Base-by-base conservation (phyloP, 2,329 filamentous ascomycete genomes). In the Colletotrichum sp. region DNA sequence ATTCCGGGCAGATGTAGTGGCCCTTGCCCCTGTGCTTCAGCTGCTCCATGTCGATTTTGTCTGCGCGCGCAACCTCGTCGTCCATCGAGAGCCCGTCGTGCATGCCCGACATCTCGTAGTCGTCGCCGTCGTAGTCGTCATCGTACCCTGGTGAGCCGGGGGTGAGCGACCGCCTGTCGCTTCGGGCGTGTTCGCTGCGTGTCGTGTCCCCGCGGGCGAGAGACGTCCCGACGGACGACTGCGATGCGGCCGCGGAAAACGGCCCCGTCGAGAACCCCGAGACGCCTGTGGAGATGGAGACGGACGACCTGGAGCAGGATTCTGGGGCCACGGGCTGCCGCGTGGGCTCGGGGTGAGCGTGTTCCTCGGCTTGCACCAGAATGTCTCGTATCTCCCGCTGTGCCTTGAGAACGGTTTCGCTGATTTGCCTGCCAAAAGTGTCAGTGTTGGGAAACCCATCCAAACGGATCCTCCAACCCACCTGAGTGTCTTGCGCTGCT, bases 11-110 rank as follows among this genome's bases (percentile, higher is more conserved):
- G 34, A 79, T 80, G 69, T 87, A 84, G 13, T 79, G 79, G 10
- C 85, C 85, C 71, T 86, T 87, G 13, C 85, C 85, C 73, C 85
- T 81, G 66, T 85, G 83, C 67, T 82, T 83, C 30, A 87, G 80
- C 44, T 15, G 84, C 82, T 85, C 83, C 83, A 86, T 85, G 72
- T 82, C 59, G 59, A 30, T n/a, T 7, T 30, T 62, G 59, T 62
- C 28, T 62, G 30, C 28, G 26, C 18, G 28, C 44, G 44, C 44
- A 52, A 52, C 44, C 28, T 62, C 59, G 18, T 62, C 59, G 30
- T 62, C 28, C 16, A 32, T 30, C 59, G 59, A 62, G 30, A 52
- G 44, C 75, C 85, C 84, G 32, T 80, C 77, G 59, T 79, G 85
- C 52, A 30, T 24, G 55, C 22, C 55, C 34, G 39, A 55, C 57